These are phyloP conservation scores for Ophioceras dolichostomum DNA, from an alignment of 2,329 filamentous ascomycete genomes.

Conservation along the genomic window DNA sequence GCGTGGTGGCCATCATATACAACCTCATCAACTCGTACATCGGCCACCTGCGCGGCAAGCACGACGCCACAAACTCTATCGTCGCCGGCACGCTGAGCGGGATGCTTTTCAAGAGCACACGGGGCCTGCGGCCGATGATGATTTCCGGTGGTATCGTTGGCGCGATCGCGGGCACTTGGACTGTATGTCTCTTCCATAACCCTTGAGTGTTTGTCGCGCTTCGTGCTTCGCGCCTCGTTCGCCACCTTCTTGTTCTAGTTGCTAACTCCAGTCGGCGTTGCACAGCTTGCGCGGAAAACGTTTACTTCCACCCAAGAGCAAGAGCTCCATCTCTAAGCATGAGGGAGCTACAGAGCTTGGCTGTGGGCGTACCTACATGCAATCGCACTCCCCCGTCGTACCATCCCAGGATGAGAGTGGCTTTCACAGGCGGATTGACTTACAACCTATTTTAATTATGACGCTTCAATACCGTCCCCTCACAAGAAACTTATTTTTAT, in stretches of 20 bases:
- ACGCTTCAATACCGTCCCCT: too few species aligned
- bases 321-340: too few species aligned
- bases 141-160: slow-evolving; percentile 88
- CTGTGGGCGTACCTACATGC: too few species aligned
- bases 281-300: slow-evolving; percentile 2
- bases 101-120: slow-evolving; percentile 93
- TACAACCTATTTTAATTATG: too few species aligned
- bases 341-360: too few species aligned
- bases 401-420: not conserved
- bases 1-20: slow-evolving; percentile 91
- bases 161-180: slow-evolving; percentile 74
- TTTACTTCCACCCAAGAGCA: too few species aligned
- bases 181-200: too few species aligned
- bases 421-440: too few species aligned
- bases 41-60: slow-evolving; percentile 68
- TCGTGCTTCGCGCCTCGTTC: not conserved
- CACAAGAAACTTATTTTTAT: too few species aligned
- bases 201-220: too few species aligned
- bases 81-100: slow-evolving; percentile 77
- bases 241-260: not conserved
- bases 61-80: slow-evolving; percentile 84
- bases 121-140: slow-evolving; percentile 81
- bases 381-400: too few species aligned
- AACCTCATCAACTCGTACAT: slow-evolving; percentile 84
- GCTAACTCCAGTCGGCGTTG: too few species aligned